Conservation (phyloP, 2,329 filamentous ascomycete genomes). For the Colletotrichum filicis region DNA sequence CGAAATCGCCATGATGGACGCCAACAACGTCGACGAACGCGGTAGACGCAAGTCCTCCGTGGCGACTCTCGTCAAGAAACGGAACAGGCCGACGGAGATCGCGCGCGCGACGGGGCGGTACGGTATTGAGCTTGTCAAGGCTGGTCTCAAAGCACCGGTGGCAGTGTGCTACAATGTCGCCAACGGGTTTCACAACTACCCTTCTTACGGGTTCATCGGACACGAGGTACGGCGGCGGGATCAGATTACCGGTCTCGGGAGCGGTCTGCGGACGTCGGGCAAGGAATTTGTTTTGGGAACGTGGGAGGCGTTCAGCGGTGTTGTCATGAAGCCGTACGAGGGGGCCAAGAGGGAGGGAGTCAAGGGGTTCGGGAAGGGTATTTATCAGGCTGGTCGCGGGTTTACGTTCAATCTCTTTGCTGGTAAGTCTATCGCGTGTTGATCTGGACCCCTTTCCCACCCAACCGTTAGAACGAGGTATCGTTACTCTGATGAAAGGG, state of each 20-base stretch:
- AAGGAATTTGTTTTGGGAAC: conserved; percentile 73
- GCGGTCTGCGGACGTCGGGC: conserved; percentile 68
- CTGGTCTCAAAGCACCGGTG: conserved; percentile 72
- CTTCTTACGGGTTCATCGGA: conserved; percentile 72
- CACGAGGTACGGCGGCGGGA: conserved; percentile 72
- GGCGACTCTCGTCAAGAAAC: background rate
- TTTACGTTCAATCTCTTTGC: conserved; percentile 57
- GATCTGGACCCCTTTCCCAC: background rate
- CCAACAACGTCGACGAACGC: background rate
- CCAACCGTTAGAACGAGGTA: background rate
- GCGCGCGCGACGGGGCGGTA: conserved; percentile 61
- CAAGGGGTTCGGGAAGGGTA: conserved; percentile 70
- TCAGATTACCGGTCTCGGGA: conserved; percentile 75
- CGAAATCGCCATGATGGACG: conserved; percentile 2
- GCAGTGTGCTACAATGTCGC: conserved; percentile 76
- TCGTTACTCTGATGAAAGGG: background rate
- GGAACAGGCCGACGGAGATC: conserved; percentile 38
- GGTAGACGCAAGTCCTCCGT: background rate
- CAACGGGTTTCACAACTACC: conserved; percentile 79
- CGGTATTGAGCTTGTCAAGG: conserved; percentile 68
- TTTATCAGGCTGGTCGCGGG: conserved; percentile 56
- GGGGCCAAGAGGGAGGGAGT: conserved; percentile 72
- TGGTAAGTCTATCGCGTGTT: conserved; percentile 32
- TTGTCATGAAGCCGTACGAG: conserved; percentile 72
- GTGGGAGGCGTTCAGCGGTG: conserved; percentile 75